These are phyloP conservation scores for Picea sitchensis DNA, from an alignment of 75 land plant genomes.

Conservation along the genomic window DNA sequence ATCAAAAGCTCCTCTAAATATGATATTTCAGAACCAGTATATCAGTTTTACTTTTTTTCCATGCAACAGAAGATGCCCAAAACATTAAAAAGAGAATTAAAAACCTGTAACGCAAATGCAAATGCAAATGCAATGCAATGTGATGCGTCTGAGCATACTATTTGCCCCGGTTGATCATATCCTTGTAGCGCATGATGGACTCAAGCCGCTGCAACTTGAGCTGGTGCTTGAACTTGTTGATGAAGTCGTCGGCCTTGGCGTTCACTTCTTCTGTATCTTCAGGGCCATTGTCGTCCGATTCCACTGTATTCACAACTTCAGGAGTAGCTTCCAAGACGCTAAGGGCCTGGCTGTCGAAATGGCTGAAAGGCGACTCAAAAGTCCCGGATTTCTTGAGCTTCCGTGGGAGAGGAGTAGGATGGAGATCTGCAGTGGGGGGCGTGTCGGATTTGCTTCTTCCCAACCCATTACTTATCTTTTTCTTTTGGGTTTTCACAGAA, in stretches of 20 bases:
- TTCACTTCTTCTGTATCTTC: conserved; percentile 36
- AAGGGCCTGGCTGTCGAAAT: background rate
- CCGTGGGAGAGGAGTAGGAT: background rate
- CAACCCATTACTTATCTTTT: background rate
- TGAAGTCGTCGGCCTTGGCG: conserved; percentile 72
- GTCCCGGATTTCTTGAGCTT: conserved; percentile 15
- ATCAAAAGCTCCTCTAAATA: no score
- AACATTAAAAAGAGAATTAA: no score
- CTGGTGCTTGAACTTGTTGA: conserved; percentile 66
- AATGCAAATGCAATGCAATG: no score
- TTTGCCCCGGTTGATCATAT: conserved; percentile 22
- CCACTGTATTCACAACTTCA: background rate
- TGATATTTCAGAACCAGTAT: no score
- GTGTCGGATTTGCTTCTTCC: conserved; percentile 19
- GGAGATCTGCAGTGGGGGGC: background rate
- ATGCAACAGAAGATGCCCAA: no score
- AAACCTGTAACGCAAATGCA: no score
- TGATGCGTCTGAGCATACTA: no score
- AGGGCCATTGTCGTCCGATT: conserved; percentile 4
- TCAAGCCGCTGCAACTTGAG: conserved; percentile 64
- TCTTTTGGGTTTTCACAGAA: background rate
- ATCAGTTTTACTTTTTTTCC: no score
- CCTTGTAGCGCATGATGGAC: conserved; percentile 53
- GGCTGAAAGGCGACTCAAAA: background rate
- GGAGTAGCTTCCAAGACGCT: background rate